These are phyloP conservation scores for Claviceps humidiphila DNA, from an alignment of 2,329 filamentous ascomycete genomes.

Conservation along the genomic window DNA sequence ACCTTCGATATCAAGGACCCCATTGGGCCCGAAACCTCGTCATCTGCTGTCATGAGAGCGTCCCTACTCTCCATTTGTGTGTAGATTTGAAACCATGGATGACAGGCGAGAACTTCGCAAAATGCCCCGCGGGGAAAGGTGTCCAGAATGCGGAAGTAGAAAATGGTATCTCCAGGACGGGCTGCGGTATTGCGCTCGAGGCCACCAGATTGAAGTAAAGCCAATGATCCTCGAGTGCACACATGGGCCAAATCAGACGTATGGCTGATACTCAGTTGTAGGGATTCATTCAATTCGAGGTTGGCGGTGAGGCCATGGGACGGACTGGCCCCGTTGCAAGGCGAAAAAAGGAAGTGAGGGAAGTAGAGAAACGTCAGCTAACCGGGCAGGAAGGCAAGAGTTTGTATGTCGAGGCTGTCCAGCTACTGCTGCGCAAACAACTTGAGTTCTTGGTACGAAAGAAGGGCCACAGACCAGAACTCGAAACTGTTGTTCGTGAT, in stretches of 20 bases:
- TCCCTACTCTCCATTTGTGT: background rate
- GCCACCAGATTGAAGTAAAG: constrained; percentile 62
- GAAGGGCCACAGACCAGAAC: constrained; percentile 53
- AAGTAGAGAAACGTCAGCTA: constrained; percentile 42
- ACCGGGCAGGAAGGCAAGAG: constrained; percentile 56
- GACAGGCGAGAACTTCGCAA: constrained; percentile 31
- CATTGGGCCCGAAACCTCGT: background rate
- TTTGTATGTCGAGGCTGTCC: constrained; percentile 72
- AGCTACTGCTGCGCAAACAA: constrained; percentile 76
- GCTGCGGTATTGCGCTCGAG: constrained; percentile 64
- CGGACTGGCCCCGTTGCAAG: constrained; percentile 40
- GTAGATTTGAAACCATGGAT: constrained; percentile 20
- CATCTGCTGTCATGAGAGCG: background rate
- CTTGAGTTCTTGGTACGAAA: constrained; percentile 56
- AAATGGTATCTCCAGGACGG: constrained; percentile 65
- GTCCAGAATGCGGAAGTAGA: constrained; percentile 55
- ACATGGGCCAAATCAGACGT: background rate
- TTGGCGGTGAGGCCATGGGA: constrained; percentile 56
- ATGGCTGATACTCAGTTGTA: constrained; percentile 10
- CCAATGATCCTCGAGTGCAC: background rate
- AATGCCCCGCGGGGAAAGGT: constrained; percentile 40
- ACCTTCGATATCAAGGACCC: background rate
- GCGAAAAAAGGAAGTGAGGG: constrained; percentile 43
- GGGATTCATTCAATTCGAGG: constrained; percentile 43
- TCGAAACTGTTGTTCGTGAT: constrained; percentile 70